Conservation (phyloP, 495 filamentous ascomycete genomes). For the Hypoxylon lenormandii region DNA sequence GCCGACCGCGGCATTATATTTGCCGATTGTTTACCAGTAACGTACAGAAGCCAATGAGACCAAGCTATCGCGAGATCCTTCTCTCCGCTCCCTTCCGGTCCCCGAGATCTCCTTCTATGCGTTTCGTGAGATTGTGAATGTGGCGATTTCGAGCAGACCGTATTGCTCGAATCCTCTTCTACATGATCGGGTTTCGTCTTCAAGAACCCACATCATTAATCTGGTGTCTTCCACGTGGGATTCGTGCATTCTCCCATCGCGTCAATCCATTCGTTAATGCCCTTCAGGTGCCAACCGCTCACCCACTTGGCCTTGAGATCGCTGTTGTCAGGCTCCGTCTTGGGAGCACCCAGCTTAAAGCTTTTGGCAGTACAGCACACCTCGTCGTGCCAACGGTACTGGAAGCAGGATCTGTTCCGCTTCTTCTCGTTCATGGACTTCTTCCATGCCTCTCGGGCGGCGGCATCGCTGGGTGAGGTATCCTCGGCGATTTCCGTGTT, state of each 20-base stretch:
- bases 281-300: conserved; percentile 53
- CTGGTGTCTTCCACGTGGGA: conserved; percentile 47
- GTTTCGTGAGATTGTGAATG: conserved; percentile 20
- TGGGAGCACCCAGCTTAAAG: conserved; percentile 53
- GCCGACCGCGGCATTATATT: conserved; percentile 7
- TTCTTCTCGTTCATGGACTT: conserved; percentile 47
- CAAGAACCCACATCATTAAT: conserved; percentile 8
- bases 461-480: conserved; percentile 75
- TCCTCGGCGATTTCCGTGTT: conserved; percentile 64
- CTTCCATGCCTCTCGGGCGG: conserved; percentile 49
- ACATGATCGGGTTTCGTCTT: background rate
- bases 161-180: background rate
- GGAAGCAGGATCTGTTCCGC: conserved; percentile 50
- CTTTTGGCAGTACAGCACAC: conserved; percentile 52
- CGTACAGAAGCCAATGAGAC: conserved; percentile 14
- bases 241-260: conserved; percentile 50
- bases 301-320: conserved; percentile 44
- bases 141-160: background rate
- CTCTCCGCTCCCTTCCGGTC: background rate
- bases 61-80: conserved; percentile 12
- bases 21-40: conserved; percentile 15
- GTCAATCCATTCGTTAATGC: conserved; percentile 55
- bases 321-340: conserved; percentile 34
- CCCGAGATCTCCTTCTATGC: conserved; percentile 21
- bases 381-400: conserved; percentile 54